A percentile compares a stretch with the other conserved stretches of the same genome.
These are phyloP conservation scores for Mucor sp. DNA, from an alignment of 371 early-diverging fungal genomes.

Conservation along the genomic window DNA sequence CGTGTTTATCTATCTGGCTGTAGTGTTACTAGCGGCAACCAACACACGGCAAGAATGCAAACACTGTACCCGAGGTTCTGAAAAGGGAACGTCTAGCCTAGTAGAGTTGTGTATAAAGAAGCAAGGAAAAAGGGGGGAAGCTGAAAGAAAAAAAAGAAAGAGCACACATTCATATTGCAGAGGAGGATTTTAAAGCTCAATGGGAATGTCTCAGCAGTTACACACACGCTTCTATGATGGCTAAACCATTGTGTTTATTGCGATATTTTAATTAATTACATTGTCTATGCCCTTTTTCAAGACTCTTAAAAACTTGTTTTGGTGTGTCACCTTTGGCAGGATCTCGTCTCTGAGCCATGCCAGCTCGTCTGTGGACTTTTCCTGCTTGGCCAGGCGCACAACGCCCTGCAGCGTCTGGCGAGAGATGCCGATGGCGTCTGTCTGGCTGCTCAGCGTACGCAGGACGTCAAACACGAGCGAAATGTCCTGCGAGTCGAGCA, in stretches of 20 bases:
- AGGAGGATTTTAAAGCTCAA: neutral
- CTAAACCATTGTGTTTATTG: neutral
- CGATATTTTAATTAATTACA: neutral
- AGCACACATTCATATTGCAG: neutral
- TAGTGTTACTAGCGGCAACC: neutral
- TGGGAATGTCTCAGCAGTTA: neutral
- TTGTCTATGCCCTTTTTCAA: constrained; percentile 8
- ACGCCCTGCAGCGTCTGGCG: constrained; percentile 8
- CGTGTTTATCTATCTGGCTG: neutral
- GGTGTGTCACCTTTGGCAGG: constrained; percentile 11
- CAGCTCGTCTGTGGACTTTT: constrained; percentile 19
- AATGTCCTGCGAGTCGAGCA: constrained; percentile 43
- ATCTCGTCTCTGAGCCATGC: constrained; percentile 15
- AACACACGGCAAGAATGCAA: neutral
- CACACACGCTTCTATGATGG: neutral
- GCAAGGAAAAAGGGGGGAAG: neutral
- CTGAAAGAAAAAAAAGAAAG: neutral
- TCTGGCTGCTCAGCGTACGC: constrained; percentile 31
- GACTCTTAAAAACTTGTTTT: constrained; percentile 11
- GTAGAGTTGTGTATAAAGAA: neutral
- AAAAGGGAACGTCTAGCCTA: too few species aligned
- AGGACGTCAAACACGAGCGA: constrained; percentile 46
- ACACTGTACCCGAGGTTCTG: neutral
- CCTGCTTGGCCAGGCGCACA: constrained; percentile 18
- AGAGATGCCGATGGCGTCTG: constrained; percentile 10